Conservation (phyloP, 345 rosid species). For the Adansonia digitata region DNA sequence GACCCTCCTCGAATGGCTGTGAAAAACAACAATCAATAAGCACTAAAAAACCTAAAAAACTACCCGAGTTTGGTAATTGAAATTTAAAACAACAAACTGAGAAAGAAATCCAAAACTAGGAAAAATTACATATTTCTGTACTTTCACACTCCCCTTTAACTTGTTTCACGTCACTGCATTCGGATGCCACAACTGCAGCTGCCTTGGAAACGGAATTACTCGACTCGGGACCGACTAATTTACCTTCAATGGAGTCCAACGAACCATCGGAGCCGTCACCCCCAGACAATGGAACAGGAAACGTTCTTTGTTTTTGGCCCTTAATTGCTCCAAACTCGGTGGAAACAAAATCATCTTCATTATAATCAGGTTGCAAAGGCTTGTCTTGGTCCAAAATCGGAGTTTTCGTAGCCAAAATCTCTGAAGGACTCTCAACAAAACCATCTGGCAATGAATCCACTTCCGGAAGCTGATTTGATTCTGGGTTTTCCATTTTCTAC, state of each 20-base stretch:
- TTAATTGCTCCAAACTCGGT: conserved; percentile 23
- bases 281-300: conserved; percentile 64
- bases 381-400: conserved; percentile 42
- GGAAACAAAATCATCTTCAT: conserved; percentile 23
- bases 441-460: conserved; percentile 93
- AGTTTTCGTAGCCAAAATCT: conserved; percentile 45
- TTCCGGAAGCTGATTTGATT: conserved; percentile 74
- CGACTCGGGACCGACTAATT: conserved; percentile 7
- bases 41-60: neutral
- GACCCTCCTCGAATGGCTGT: conserved; percentile 43
- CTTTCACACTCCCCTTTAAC: conserved; percentile 35
- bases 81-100: neutral
- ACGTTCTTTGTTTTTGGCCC: conserved; percentile 41
- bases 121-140: conserved; percentile 37
- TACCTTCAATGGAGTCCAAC: conserved; percentile 28
- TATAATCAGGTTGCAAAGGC: conserved; percentile 13
- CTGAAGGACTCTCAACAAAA: conserved; percentile 69
- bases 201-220: conserved; percentile 19
- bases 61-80: neutral
- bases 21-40: conserved; percentile 7
- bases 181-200: conserved; percentile 13
- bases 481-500: conserved; percentile 52
- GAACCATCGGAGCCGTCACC: conserved; percentile 35
- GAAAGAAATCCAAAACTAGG: conserved; percentile 12
- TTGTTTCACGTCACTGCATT: conserved; percentile 30